A percentile compares a stretch with the other conserved stretches of the same genome.
Evolutionary conservation across 148 eudicot genomes (phyloP).

Genomic region (Cornus kousa): DNA sequence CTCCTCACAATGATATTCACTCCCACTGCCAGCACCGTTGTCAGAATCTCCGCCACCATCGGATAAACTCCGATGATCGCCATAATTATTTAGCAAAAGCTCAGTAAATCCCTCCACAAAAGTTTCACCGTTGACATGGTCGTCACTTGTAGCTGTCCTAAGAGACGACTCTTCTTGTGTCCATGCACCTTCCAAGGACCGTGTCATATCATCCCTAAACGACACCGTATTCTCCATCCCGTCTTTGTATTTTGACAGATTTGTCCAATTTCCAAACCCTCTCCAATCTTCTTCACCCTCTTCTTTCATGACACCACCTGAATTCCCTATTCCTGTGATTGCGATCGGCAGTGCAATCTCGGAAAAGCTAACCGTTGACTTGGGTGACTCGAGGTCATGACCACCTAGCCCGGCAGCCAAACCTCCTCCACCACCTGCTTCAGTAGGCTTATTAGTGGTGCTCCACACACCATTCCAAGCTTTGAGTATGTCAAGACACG

Average conservation of each 20-base stretch:
- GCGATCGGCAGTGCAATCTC: conserved; percentile 29
- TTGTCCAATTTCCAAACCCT: conserved; percentile 7
- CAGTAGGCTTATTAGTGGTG: background rate
- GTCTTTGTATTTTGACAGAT: conserved; percentile 20
- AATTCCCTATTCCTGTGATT: conserved; percentile 22
- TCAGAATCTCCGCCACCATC: conserved; percentile 25
- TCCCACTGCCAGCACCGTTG: conserved; percentile 20
- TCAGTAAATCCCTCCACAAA: conserved; percentile 77
- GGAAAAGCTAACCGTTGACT: conserved; percentile 69
- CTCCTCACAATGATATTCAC: conserved; percentile 43
- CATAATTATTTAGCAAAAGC: conserved; percentile 46
- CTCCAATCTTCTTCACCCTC: conserved; percentile 37
- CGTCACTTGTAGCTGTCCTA: background rate
- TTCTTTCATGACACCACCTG: conserved; percentile 37
- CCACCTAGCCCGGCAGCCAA: background rate
- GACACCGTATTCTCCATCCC: conserved; percentile 32
- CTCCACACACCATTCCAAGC: conserved; percentile 45
- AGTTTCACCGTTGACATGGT: conserved; percentile 21
- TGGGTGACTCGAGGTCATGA: conserved; percentile 58
- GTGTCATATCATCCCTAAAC: background rate
- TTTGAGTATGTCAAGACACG: conserved; percentile 54
- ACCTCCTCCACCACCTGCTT: conserved; percentile 7
- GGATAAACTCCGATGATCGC: conserved; percentile 17
- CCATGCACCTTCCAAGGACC: conserved; percentile 28
- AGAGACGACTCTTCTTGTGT: conserved; percentile 18